Percentiles rank a stretch among this genome's conserved stretches.
Conservation (phyloP, 192 early-diverging fungal species). For the Geranomyces variabilis region DNA sequence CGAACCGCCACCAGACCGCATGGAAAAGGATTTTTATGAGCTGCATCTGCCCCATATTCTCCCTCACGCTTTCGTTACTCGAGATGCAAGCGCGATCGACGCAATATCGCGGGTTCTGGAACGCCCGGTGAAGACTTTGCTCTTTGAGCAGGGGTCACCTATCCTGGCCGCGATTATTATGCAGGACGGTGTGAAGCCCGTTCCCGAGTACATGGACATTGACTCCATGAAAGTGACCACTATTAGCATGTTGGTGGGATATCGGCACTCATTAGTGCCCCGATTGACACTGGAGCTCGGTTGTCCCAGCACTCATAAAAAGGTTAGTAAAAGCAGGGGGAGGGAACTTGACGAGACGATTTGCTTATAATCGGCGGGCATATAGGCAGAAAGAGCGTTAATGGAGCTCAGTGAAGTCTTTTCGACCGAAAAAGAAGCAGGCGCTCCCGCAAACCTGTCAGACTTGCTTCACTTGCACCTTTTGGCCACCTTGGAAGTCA, state of each 20-base stretch:
- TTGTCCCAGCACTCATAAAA: background rate
- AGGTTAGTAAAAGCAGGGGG: background rate
- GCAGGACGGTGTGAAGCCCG: slow-evolving; percentile 13
- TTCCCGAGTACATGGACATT: too few relatives aligned
- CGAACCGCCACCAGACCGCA: too few relatives aligned
- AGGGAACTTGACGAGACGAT: background rate
- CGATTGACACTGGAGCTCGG: slow-evolving; percentile 42
- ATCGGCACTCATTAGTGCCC: background rate
- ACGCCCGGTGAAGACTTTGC: slow-evolving; percentile 15
- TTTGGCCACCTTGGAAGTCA: slow-evolving; percentile 39
- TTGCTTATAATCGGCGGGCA: background rate
- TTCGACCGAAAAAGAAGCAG: too few relatives aligned
- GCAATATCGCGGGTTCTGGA: too few relatives aligned
- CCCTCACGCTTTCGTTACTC: too few relatives aligned
- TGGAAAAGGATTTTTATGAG: too few relatives aligned
- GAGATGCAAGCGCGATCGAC: too few relatives aligned
- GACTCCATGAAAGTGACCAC: background rate
- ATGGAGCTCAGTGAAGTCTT: background rate
- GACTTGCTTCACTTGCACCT: slow-evolving; percentile 35
- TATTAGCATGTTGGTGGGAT: background rate
- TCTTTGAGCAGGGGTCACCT: slow-evolving; percentile 34
- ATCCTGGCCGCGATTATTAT: slow-evolving; percentile 39
- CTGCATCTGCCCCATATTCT: too few relatives aligned
- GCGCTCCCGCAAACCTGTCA: too few relatives aligned
- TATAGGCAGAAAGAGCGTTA: background rate